Conservation (phyloP, 2,329 filamentous ascomycete genomes). For the Geoglossum cookeanum region DNA sequence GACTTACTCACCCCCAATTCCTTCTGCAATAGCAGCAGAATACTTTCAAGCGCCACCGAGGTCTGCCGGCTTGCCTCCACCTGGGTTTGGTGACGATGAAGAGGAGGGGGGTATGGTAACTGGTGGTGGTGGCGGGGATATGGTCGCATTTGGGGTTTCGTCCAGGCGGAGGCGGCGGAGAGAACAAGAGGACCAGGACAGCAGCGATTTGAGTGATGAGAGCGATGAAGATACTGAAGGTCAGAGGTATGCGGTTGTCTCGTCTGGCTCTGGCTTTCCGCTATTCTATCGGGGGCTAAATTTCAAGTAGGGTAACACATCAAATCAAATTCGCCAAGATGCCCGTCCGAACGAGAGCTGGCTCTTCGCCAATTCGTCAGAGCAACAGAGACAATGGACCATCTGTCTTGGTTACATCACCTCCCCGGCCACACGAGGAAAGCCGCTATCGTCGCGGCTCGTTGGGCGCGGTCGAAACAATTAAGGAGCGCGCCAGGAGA, state of each 20-base stretch:
- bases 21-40: conserved; percentile 62
- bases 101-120: conserved; percentile 53
- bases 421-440: conserved; percentile 28
- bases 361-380: conserved; percentile 66
- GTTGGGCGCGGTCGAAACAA: conserved; percentile 48
- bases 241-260: conserved; percentile 13
- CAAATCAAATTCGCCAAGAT: conserved; percentile 95
- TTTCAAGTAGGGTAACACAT: conserved; percentile 44
- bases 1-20: conserved; percentile 71
- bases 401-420: conserved; percentile 35
- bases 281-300: background rate
- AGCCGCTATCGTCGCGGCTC: conserved; percentile 43
- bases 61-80: conserved; percentile 33
- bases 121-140: conserved; percentile 43
- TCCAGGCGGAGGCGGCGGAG: conserved; percentile 44
- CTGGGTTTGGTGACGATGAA: conserved; percentile 47
- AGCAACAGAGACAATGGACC: conserved; percentile 37
- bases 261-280: background rate
- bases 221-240: conserved; percentile 57
- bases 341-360: conserved; percentile 69
- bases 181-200: conserved; percentile 71
- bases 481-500: conserved; percentile 48
- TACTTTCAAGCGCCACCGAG: conserved; percentile 60
- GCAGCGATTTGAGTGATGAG: conserved; percentile 67
- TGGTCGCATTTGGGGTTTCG: conserved; percentile 38